Evolutionary conservation across 148 eudicot species (phyloP), one percentile per base, ranked within the genome.

Genomic region (Camellia sinensis): DNA sequence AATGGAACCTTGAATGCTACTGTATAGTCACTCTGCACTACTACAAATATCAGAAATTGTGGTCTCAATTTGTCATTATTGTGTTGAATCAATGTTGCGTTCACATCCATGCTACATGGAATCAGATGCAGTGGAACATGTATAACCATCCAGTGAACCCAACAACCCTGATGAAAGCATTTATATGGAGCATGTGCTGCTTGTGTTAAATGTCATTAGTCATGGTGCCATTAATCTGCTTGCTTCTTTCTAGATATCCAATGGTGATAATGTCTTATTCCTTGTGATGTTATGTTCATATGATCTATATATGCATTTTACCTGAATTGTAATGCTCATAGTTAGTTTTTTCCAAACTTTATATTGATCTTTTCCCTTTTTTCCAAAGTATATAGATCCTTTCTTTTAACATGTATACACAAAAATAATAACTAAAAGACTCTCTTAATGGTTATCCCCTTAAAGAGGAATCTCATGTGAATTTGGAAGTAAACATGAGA

Each of bases 191-290:
- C 65, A 74, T 75, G 65, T 60, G 65, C 12, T 50, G 50, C 29
- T 59, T 41, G 14, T 59, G 29, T 74, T 44, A 40, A 8, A 43
- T 44, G 48, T 22, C 41, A 5, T 44, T 60, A 22, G 57, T 53
- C 21, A 6, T 76, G 68, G 67, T 60, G 29, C 45, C 41, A 59
- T 9, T 41, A 41, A 74, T 57, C 64, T 73, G 6, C 77, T 74
- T 74, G 12, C 63, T 57, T 74, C 78, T 56, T 67, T 75, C 66
- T 53, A 6, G 2, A 11, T 52, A 57, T 52, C 44, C 44, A 29
- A 37, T 15, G 22, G 46, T 19, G 7, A 40, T 74, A 43, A 13
- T 74, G 10, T 65, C 68, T 21, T 65, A 41, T 22, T 65, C 68
- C 43, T 65, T 22, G 3, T 12, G 17, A 9, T 40, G 17, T 37